Conservation (phyloP, 768 basidiomycete genomes). For the Boletus vinaceobasis region DNA sequence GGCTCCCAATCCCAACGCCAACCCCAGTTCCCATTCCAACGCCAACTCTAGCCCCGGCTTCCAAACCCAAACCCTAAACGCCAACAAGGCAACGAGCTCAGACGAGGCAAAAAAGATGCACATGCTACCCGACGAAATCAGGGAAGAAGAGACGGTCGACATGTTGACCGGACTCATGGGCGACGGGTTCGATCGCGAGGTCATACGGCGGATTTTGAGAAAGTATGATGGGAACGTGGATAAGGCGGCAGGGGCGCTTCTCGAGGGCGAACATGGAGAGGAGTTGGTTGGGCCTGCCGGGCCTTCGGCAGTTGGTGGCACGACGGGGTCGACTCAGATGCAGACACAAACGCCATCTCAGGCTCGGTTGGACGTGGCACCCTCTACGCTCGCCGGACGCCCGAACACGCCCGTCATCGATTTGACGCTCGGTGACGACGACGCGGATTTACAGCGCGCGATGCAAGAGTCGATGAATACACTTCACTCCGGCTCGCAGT, state of each 20-base stretch:
- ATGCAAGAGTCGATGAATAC: conserved; percentile 52
- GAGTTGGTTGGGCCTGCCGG: conserved; percentile 7
- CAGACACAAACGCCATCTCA: conserved; percentile 2
- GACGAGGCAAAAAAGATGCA: conserved; percentile 13
- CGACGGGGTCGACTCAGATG: background rate
- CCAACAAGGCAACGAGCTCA: background rate
- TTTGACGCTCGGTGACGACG: conserved; percentile 54
- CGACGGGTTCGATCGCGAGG: conserved; percentile 38
- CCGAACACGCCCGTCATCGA: conserved; percentile 46
- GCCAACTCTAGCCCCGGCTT: background rate
- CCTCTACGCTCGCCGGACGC: conserved; percentile 13
- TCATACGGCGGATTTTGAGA: conserved; percentile 53
- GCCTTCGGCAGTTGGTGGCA: background rate
- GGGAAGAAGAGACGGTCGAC: conserved; percentile 33
- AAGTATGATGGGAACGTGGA: conserved; percentile 59
- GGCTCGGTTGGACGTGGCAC: conserved; percentile 10
- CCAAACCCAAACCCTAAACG: background rate
- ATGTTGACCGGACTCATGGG: conserved; percentile 39
- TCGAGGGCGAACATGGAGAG: conserved; percentile 50
- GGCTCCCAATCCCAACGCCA: background rate
- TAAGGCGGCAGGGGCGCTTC: conserved; percentile 52
- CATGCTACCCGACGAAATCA: conserved; percentile 16
- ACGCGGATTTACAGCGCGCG: conserved; percentile 47
- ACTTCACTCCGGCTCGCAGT: conserved; percentile 24
- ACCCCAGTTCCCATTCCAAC: background rate